phyloP scores from a whole-genome alignment of 2,329 filamentous ascomycete species.

The Parafenestella ontariensis region DNA sequence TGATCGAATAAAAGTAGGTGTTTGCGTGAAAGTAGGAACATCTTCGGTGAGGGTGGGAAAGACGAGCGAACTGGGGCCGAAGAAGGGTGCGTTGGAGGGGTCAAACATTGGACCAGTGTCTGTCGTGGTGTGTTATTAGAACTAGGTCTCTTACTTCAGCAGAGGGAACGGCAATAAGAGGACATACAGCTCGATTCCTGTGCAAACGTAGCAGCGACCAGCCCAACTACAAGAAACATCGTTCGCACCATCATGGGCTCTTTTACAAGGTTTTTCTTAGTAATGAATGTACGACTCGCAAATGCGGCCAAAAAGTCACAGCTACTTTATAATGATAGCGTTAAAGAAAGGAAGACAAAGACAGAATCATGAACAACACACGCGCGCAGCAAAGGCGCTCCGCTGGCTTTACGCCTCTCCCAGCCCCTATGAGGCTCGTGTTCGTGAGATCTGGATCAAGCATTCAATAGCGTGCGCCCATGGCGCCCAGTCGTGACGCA shows the following conservation, averaged over 20 bases:
- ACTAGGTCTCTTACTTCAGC: neutral
- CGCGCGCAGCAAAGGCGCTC: slow-evolving; percentile 1
- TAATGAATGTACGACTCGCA: slow-evolving; percentile 6
- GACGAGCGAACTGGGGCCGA: slow-evolving; percentile 23
- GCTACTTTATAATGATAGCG: neutral
- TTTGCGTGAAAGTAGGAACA: slow-evolving; percentile 8
- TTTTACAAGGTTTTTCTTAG: neutral
- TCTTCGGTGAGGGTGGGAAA: slow-evolving; percentile 19
- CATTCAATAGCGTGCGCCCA: neutral
- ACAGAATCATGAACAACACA: neutral
- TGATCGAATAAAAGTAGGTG: slow-evolving; percentile 12
- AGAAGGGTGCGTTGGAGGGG: slow-evolving; percentile 25
- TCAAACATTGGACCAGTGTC: slow-evolving; percentile 28
- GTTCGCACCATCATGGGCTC: slow-evolving; percentile 17
- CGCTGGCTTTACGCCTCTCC: neutral
- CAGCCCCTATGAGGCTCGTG: neutral
- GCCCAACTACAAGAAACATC: slow-evolving; percentile 14
- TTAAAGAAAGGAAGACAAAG: neutral
- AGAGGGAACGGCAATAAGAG: neutral
- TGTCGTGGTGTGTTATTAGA: slow-evolving; percentile 1
- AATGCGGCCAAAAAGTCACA: neutral
- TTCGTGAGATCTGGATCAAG: neutral
- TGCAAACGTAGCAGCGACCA: slow-evolving; percentile 14
- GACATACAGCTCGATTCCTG: slow-evolving; percentile 14
- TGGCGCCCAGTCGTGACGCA: neutral